Percentiles rank a stretch among this genome's conserved stretches.
These are phyloP conservation scores for Petasospora fabianii DNA, from an alignment of 1,139 yeast species.

Conservation along the genomic window DNA sequence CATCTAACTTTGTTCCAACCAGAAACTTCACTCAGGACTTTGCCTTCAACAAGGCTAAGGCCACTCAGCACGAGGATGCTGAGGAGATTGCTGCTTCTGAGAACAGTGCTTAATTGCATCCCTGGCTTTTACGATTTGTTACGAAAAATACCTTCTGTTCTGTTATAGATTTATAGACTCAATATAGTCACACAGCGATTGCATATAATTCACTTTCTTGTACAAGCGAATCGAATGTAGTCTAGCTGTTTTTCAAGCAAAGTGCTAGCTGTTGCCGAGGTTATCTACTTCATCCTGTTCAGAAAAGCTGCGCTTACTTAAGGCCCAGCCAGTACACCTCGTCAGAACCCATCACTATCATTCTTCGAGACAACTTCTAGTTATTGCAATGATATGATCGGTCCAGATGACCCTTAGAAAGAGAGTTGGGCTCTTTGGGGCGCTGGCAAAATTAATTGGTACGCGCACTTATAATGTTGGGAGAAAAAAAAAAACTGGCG, in stretches of 20 bases:
- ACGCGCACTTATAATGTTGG: neutral
- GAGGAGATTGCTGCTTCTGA: slow-evolving; percentile 5
- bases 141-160: neutral
- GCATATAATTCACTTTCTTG: neutral
- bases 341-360: no score
- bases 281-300: no score
- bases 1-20: slow-evolving; percentile 24
- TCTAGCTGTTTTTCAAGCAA: no score
- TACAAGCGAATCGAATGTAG: neutral
- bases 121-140: neutral
- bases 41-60: slow-evolving; percentile 23
- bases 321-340: no score
- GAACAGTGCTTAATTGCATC: neutral
- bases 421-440: neutral
- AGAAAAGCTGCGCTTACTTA: no score
- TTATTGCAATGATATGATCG: neutral
- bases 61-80: slow-evolving; percentile 19
- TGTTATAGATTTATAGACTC: neutral
- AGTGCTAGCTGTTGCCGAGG: no score
- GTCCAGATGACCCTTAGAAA: neutral
- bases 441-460: neutral
- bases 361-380: no score
- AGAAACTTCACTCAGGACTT: slow-evolving; percentile 22
- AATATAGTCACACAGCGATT: neutral
- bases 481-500: neutral